Conservation (phyloP, 805 yeast genomes). For the Kurtzmaniella fragi region DNA sequence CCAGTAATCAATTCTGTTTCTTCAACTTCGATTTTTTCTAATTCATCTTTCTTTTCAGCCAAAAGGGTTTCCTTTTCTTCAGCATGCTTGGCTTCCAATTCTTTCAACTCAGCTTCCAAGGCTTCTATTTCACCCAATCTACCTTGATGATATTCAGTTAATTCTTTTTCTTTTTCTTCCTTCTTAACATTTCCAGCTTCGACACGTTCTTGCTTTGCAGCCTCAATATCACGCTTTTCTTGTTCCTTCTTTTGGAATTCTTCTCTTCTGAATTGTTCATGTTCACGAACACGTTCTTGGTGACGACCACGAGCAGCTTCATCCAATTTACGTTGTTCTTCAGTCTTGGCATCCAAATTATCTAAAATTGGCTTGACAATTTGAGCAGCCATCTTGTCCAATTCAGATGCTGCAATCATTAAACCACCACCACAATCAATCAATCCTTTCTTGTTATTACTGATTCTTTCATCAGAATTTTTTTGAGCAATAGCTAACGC, state of each 20-base stretch:
- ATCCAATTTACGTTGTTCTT: conserved; percentile 54
- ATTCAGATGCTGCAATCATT: conserved; percentile 66
- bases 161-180: conserved; percentile 23
- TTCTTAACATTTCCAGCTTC: conserved; percentile 28
- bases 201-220: conserved; percentile 31
- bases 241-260: conserved; percentile 24
- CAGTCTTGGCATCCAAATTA: conserved; percentile 68
- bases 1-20: conserved; percentile 41
- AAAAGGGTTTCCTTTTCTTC: conserved; percentile 37
- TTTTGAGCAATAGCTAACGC: conserved; percentile 77
- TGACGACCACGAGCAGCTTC: conserved; percentile 27
- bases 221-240: conserved; percentile 30
- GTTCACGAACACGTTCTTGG: conserved; percentile 28
- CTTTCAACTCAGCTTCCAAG: conserved; percentile 24
- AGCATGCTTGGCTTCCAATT: conserved; percentile 34
- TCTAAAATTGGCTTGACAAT: conserved; percentile 79
- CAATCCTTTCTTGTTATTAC: conserved; percentile 44
- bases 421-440: conserved; percentile 87
- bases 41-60: conserved; percentile 43
- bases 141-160: conserved; percentile 21
- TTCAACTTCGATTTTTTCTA: conserved; percentile 38
- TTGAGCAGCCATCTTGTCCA: conserved; percentile 72
- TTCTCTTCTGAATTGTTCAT: conserved; percentile 25
- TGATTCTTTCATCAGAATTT: conserved; percentile 53
- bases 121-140: conserved; percentile 26